Base-by-base conservation (phyloP, 495 filamentous ascomycete species). In the Penicillium verhagenii region DNA sequence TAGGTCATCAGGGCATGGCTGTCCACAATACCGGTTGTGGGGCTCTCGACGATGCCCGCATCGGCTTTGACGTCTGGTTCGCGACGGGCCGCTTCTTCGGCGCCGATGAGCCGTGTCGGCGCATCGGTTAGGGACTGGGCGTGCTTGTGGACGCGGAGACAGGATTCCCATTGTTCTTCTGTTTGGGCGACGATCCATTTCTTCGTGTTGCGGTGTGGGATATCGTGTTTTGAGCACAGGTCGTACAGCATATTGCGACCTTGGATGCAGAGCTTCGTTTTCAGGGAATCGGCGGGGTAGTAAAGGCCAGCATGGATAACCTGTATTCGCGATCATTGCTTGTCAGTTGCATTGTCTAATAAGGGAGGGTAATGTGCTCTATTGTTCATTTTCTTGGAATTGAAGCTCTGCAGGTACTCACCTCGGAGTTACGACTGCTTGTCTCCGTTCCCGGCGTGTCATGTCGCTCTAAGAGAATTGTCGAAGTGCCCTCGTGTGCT, bases 181-280 rank as follows among this genome's bases (percentile, higher is more conserved):
- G 82, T 85, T 72, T 98, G 95, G 2, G 94, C 93, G 1, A 98
- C 86, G 59, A 98, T 86, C 91, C 95, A 96, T 78, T 98, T 98
- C 40, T 91, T 91, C 18, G 81, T 86, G 65, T 86, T 87, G 53
- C 75, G 75, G 74, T 92, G 80, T 0, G 87, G 86, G 48, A 97
- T 87, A 35, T 65, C 57, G 64, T 88, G 72, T 18, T 72, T 68
- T 1, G 73, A 64, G 78, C 93, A 97, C 46, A 92, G 82, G 9
- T 78, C 77, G 72, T 98, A 98, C 58, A 98, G 75, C 71, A 89
- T 75, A 37, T 86, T 61, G 47, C 83, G 82, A 52, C 94, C 94
- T 40, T 70, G 64, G 61, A 97, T 79, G 72, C 94, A 98, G 47
- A 98, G 84, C 1, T 70, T 69, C 0, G 94, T 91, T 71, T 98